Conservation (phyloP, 345 rosid genomes). For the Clausena lansium region DNA sequence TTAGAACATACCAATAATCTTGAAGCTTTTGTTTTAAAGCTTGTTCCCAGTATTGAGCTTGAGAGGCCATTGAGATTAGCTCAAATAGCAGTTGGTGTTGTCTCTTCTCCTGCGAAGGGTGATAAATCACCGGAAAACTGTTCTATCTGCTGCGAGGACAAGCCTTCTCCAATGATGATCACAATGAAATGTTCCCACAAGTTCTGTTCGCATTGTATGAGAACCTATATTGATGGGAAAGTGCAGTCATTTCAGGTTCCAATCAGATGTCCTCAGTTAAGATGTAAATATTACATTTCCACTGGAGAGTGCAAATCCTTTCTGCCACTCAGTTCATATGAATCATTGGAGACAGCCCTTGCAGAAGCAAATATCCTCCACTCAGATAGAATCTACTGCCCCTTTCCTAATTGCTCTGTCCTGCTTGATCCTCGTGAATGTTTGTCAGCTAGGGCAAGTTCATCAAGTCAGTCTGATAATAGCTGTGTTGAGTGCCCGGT, state of each 20-base stretch:
- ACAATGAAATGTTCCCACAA: slow-evolving; percentile 81
- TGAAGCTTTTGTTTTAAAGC: slow-evolving; percentile 64
- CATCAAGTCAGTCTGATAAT: slow-evolving; percentile 71
- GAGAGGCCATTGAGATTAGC: slow-evolving; percentile 65
- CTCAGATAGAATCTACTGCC: slow-evolving; percentile 77
- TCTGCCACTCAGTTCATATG: slow-evolving; percentile 64
- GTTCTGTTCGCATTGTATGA: slow-evolving; percentile 96
- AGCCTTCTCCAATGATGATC: slow-evolving; percentile 70
- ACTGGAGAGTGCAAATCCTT: slow-evolving; percentile 60
- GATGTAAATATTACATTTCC: slow-evolving; percentile 76
- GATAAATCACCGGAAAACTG: slow-evolving; percentile 53
- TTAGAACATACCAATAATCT: slow-evolving; percentile 59
- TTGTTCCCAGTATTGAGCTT: slow-evolving; percentile 53
- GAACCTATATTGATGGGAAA: slow-evolving; percentile 80
- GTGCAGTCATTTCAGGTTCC: slow-evolving; percentile 76
- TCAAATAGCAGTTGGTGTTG: slow-evolving; percentile 75
- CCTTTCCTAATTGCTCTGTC: slow-evolving; percentile 78
- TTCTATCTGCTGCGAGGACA: slow-evolving; percentile 89
- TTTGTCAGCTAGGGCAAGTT: slow-evolving; percentile 68
- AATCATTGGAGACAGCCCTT: slow-evolving; percentile 56
- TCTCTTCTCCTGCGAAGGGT: slow-evolving; percentile 46
- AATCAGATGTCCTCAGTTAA: slow-evolving; percentile 81
- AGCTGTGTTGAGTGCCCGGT: slow-evolving; percentile 78
- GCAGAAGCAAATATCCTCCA: slow-evolving; percentile 59
- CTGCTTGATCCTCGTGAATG: slow-evolving; percentile 74